Conservation (phyloP, 2,329 filamentous ascomycete genomes). For the Herpotrichia juniperi region DNA sequence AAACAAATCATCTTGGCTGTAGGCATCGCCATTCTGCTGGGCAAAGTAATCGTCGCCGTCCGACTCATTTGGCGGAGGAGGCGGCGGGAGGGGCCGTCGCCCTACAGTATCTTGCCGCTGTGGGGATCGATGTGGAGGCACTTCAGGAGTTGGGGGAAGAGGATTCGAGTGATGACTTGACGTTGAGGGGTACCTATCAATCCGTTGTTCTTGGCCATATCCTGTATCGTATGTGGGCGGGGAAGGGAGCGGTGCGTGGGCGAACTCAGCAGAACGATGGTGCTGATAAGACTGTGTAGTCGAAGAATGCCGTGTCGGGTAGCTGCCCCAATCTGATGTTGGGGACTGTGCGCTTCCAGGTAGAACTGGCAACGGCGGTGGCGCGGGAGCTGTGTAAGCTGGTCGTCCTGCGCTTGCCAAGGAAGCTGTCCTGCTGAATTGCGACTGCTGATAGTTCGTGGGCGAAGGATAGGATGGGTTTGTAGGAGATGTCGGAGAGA, state of each 20-base stretch:
- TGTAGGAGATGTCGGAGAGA: conserved; percentile 42
- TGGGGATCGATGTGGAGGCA: conserved; percentile 55
- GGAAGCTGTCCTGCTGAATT: conserved; percentile 39
- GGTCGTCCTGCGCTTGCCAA: conserved; percentile 33
- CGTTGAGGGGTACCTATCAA: conserved; percentile 37
- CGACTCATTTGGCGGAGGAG: conserved; percentile 59
- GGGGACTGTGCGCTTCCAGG: conserved; percentile 40
- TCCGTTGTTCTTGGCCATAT: conserved; percentile 32
- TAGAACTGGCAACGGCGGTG: conserved; percentile 43
- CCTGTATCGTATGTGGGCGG: conserved; percentile 37
- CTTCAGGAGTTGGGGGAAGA: conserved; percentile 56
- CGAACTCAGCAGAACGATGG: conserved; percentile 31
- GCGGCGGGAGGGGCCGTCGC: conserved; percentile 65
- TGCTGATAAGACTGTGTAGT: conserved; percentile 33
- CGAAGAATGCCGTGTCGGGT: conserved; percentile 36
- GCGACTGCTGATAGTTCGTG: conserved; percentile 35
- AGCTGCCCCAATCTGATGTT: conserved; percentile 41
- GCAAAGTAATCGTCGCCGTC: conserved; percentile 50
- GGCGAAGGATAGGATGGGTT: conserved; percentile 37
- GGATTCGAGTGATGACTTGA: conserved; percentile 42
- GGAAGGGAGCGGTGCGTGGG: conserved; percentile 43
- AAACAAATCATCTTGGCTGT: conserved; percentile 62
- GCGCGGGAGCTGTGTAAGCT: conserved; percentile 44
- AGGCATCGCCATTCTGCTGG: conserved; percentile 32
- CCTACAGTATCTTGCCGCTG: conserved; percentile 59